Percentiles rank a stretch among this genome's conserved stretches.
phyloP scores from a whole-genome alignment of 139 green algal genomes.

The Mesostigma viride region DNA sequence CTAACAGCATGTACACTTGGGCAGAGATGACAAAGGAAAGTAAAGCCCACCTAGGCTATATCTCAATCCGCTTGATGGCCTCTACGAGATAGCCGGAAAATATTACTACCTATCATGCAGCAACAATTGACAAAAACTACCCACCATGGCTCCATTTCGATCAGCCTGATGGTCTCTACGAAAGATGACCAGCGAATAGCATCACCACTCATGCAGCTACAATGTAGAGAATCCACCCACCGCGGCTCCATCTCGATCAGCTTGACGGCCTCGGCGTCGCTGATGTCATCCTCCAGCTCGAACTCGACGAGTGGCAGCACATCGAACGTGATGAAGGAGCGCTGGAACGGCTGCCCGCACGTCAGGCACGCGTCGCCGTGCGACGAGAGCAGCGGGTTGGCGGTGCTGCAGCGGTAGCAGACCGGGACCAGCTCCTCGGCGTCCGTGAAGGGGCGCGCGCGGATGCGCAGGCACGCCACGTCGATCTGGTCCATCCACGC shows the following conservation, averaged over 20 bases:
- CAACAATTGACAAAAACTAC: no score
- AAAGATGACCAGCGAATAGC: no score
- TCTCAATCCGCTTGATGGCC: no score
- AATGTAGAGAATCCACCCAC: neutral
- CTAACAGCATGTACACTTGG: no score
- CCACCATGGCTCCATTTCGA: no score
- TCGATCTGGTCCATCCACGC: conserved; percentile 49
- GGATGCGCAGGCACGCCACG: conserved; percentile 38
- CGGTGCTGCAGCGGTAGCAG: conserved; percentile 60
- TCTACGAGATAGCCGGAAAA: no score
- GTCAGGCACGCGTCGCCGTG: conserved; percentile 59
- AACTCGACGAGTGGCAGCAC: conserved; percentile 69
- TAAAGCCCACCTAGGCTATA: no score
- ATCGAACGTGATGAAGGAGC: conserved; percentile 74
- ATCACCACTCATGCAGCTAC: neutral
- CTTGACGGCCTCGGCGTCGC: conserved; percentile 39
- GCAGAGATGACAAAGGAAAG: no score
- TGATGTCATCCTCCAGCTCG: conserved; percentile 51
- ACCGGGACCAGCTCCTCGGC: conserved; percentile 56
- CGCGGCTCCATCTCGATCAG: conserved; percentile 9
- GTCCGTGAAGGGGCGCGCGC: conserved; percentile 46
- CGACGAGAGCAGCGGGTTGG: conserved; percentile 50
- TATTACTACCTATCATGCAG: no score
- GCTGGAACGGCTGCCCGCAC: conserved; percentile 52
- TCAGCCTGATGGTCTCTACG: no score